Evolutionary conservation across 2,329 filamentous ascomycete species (phyloP).

Genomic region (Penicillium sclerotiorum): DNA sequence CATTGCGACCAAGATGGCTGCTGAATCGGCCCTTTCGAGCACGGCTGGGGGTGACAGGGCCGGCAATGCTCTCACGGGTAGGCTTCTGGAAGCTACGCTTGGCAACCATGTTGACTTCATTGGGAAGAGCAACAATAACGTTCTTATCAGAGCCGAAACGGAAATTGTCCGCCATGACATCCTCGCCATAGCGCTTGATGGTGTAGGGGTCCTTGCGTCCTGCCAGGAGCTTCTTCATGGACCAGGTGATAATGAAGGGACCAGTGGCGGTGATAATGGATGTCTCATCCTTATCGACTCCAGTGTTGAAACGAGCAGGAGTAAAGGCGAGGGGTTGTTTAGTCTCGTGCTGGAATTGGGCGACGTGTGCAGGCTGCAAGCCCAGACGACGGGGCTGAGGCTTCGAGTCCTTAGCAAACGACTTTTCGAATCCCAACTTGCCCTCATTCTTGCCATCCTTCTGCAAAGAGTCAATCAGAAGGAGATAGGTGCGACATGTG

Average conservation of each 20-base stretch:
- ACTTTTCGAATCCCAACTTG: conserved; percentile 94
- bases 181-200: conserved; percentile 94
- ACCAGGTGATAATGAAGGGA: conserved; percentile 97
- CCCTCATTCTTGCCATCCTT: conserved; percentile 94
- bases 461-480: conserved; percentile 89
- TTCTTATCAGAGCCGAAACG: conserved; percentile 97
- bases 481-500: conserved; percentile 90
- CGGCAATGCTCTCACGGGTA: conserved; percentile 88
- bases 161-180: conserved; percentile 98
- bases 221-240: conserved; percentile 81
- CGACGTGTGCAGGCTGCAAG: conserved; percentile 87
- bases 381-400: conserved; percentile 89
- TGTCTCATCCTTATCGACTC: conserved; percentile 77
- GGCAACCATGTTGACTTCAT: conserved; percentile 97
- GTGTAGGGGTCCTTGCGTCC: conserved; percentile 86
- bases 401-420: conserved; percentile 90
- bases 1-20: conserved; percentile 67
- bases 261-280: conserved; percentile 96
- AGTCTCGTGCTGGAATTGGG: conserved; percentile 97
- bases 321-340: conserved; percentile 85
- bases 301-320: conserved; percentile 89
- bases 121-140: conserved; percentile 92
- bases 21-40: conserved; percentile 35
- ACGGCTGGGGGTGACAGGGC: conserved; percentile 54
- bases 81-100: conserved; percentile 82